phyloP scores from a whole-genome alignment of 345 rosid species.

The Salix koriyanagi region DNA sequence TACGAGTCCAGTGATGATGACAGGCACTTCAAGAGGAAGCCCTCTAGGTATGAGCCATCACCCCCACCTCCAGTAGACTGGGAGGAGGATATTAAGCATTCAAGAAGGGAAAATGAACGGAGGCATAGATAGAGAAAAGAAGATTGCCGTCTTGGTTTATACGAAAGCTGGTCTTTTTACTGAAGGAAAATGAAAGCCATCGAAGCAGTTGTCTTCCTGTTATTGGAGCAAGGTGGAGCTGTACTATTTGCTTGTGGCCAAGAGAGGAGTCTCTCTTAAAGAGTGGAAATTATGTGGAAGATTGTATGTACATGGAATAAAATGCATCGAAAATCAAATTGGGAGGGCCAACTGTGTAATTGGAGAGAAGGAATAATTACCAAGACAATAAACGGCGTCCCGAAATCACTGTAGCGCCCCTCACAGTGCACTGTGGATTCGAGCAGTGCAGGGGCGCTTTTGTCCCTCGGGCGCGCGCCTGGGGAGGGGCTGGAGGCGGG shows the following conservation, averaged over 20 bases:
- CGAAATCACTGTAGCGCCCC: too few relatives aligned
- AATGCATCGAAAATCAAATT: neutral
- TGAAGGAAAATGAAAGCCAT: neutral
- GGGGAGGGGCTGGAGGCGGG: too few relatives aligned
- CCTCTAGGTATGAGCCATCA: slow-evolving; percentile 70
- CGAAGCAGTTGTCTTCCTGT: neutral
- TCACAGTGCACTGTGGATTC: too few relatives aligned
- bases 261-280: neutral
- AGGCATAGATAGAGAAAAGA: slow-evolving; percentile 28
- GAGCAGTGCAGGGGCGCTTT: too few relatives aligned
- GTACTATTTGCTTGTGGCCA: neutral
- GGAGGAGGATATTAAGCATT: slow-evolving; percentile 41
- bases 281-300: neutral
- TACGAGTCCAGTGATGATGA: slow-evolving; percentile 90
- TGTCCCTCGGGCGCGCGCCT: too few relatives aligned
- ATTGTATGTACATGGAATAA: neutral
- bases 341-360: neutral
- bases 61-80: slow-evolving; percentile 41
- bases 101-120: slow-evolving; percentile 33
- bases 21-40: slow-evolving; percentile 90
- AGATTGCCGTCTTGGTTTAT: neutral
- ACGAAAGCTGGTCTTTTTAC: neutral
- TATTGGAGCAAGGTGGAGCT: neutral
- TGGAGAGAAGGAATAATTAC: too few relatives aligned
- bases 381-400: too few relatives aligned